phyloP scores from a whole-genome alignment of 768 basidiomycete genomes.

The Clathrus columnatus region DNA sequence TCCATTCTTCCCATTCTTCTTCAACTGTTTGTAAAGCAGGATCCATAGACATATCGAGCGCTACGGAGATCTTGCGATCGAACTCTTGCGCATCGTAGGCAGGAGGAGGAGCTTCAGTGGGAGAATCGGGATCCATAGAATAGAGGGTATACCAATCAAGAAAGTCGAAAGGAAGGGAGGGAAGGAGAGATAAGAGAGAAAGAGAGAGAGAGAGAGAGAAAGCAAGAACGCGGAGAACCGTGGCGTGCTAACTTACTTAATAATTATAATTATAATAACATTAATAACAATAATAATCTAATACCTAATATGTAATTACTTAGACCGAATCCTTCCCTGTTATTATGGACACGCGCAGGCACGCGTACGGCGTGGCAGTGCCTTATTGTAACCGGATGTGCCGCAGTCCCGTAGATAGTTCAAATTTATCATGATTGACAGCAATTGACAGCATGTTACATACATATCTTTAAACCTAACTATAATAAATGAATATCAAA shows the following conservation, averaged over 20 bases:
- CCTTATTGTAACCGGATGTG: background rate
- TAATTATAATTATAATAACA: too few species aligned
- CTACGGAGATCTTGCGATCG: constrained; percentile 43
- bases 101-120: constrained; percentile 25
- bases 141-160: background rate
- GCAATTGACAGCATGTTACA: too few species aligned
- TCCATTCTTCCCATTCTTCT: constrained; percentile 44
- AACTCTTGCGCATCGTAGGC: constrained; percentile 36
- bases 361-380: background rate
- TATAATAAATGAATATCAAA: too few species aligned
- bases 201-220: background rate
- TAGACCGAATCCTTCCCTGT: too few species aligned
- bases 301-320: too few species aligned
- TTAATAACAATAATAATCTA: too few species aligned
- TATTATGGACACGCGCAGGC: background rate
- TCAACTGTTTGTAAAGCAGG: constrained; percentile 22
- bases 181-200: background rate
- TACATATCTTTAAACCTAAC: too few species aligned
- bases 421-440: too few species aligned
- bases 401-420: background rate
- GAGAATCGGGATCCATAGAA: background rate
- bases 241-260: too few species aligned
- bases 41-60: constrained; percentile 31
- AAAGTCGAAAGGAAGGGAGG: background rate
- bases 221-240: background rate